phyloP scores from a whole-genome alignment of 2,329 filamentous ascomycete genomes.

The Daldinia eschscholtzii region DNA sequence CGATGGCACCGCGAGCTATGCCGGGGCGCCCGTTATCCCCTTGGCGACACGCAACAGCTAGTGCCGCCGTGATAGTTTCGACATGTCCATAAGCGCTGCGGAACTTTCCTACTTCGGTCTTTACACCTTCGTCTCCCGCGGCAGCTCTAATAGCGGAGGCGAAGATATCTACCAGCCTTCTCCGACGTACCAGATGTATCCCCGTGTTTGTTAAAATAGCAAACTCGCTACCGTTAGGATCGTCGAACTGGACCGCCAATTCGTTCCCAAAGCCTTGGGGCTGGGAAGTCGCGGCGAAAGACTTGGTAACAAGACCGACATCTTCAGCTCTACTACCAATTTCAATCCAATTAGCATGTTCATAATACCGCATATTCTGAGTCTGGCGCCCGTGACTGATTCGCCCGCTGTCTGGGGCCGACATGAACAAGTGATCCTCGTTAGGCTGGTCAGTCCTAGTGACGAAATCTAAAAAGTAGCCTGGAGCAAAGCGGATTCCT shows the following conservation, averaged over 20 bases:
- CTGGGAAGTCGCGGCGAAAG: conserved; percentile 75
- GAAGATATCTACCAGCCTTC: conserved; percentile 91
- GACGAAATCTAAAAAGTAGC: conserved; percentile 91
- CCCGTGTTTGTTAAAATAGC: conserved; percentile 93
- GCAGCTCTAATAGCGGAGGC: conserved; percentile 81
- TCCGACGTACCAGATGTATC: conserved; percentile 85
- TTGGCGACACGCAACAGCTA: conserved; percentile 95
- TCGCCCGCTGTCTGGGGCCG: conserved; percentile 88
- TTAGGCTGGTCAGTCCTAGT: conserved; percentile 70
- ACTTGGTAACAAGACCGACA: conserved; percentile 79
- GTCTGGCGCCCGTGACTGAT: conserved; percentile 72
- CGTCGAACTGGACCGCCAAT: conserved; percentile 94
- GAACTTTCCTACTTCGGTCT: conserved; percentile 85
- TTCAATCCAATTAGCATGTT: conserved; percentile 84
- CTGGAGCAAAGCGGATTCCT: conserved; percentile 79
- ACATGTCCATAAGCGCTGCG: conserved; percentile 87
- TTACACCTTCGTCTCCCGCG: conserved; percentile 82
- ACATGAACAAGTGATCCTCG: conserved; percentile 81
- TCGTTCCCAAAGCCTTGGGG: conserved; percentile 93
- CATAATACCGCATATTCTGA: conserved; percentile 73
- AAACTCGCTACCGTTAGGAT: conserved; percentile 78
- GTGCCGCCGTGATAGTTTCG: conserved; percentile 88
- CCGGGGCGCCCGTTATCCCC: conserved; percentile 80
- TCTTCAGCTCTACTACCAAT: conserved; percentile 81
- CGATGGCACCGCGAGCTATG: conserved; percentile 79